Evolutionary conservation across 164 flowering plant species (phyloP), one percentile per base, ranked within the genome.

Genomic region (Akebia trifoliata): DNA sequence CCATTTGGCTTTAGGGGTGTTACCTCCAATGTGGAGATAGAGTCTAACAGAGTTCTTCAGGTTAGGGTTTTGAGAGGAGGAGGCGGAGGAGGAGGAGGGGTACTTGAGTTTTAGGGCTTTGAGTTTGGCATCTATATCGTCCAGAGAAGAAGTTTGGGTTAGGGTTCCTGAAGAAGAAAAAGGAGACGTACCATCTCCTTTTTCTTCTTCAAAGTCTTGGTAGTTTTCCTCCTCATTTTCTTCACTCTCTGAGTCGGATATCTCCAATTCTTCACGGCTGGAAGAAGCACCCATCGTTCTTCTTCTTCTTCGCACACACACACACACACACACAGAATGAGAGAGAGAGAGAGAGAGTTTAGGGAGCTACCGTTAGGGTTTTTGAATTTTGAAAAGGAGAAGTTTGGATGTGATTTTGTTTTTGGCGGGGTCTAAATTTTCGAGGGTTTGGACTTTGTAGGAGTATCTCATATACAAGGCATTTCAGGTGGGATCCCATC

Each of bases 1-100:
- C 96, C 96, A 87, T 56, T 87, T 87, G 43, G 92, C 87, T n/a
- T 62, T 78, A 14, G 90, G 88, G 11, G 88, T 76, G 64, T 68
- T 78, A 18, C 86, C 85, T 4, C 84, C 84, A 40, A 83, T 59
- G 62, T 79, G 79, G 37, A 76, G 78, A 60, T 81, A 87, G 50
- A 94, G 87, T 69, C 82, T 90, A 31, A 83, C 83, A 6, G 81
- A 68, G 54, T 87, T 90, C 29, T 69, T 74, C 36, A 67, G n/a
- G 37, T 42, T 63, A 7, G 79, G 72, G 43, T 66, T 59, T 15
- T 62, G 76, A 5, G 55, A 15, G 4, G 74, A 69, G 0, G 82
- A 45, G 63, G n/a, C n/a, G n/a, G 83, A 84, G 8, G n/a, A n/a
- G n/a, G 53, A 21, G 8, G 74, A 70, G 0, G 83, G 44, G 68